Conservation (phyloP, 441 rosid genomes). For the Pelargonium cotyledonis region DNA sequence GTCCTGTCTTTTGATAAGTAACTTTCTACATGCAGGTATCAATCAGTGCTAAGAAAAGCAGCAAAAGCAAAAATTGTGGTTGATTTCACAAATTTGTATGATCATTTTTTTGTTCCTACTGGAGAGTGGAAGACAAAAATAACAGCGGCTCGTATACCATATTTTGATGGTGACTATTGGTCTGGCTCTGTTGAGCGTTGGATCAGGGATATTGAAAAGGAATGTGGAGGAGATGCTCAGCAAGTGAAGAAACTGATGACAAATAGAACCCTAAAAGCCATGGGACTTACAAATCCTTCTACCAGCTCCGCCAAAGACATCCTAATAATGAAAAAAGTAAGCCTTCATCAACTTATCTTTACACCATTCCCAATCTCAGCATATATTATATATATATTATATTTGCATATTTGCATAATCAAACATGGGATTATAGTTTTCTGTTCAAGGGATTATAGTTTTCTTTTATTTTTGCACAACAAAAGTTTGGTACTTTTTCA, state of each 20-base stretch:
- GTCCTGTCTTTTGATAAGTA: slow-evolving; percentile 5
- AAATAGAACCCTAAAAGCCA: slow-evolving; percentile 93
- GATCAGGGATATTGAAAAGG: slow-evolving; percentile 84
- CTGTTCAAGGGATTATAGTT: neutral
- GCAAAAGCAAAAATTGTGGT: slow-evolving; percentile 76
- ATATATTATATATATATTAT: neutral
- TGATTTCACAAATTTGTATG: slow-evolving; percentile 82
- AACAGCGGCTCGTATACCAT: slow-evolving; percentile 98
- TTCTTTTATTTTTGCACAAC: slow-evolving; percentile 33
- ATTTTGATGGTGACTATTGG: slow-evolving; percentile 99
- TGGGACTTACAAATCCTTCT: slow-evolving; percentile 92
- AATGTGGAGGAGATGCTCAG: slow-evolving; percentile 91
- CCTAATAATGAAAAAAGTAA: slow-evolving; percentile 90
- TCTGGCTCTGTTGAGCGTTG: slow-evolving; percentile 99
- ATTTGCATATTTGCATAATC: too few relatives aligned
- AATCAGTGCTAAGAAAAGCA: slow-evolving; percentile 85
- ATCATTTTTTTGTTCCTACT: slow-evolving; percentile 75
- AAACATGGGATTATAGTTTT: slow-evolving; percentile 1
- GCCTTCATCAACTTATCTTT: slow-evolving; percentile 15
- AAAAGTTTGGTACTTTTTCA: slow-evolving; percentile 19
- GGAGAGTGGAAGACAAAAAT: slow-evolving; percentile 92
- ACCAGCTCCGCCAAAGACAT: slow-evolving; percentile 92
- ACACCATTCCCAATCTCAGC: neutral
- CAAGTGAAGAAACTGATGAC: slow-evolving; percentile 85
- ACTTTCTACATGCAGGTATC: slow-evolving; percentile 56